Base-by-base conservation (phyloP, 306 rosid genomes). In the Astragalus membranaceus region DNA sequence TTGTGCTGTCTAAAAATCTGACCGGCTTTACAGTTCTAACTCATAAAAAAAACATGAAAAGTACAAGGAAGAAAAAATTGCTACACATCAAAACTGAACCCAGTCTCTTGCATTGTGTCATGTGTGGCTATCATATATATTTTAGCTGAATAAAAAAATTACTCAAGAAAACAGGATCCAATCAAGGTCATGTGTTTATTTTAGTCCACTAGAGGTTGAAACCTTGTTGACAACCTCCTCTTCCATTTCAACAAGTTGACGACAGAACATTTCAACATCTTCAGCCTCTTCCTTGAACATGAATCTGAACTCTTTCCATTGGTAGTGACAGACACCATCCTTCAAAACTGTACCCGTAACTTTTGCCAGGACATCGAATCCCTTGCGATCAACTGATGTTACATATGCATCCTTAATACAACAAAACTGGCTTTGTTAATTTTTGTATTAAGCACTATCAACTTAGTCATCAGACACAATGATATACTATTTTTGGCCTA, bases 181-280 rank as follows among this genome's bases (percentile, higher is more conserved):
- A 62, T 6, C 12, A 43, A 56, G 39, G 69, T 33, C 39, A 50
- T 49, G 26, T 44, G 48, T 58, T 64, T 33, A 81, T 50, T 74
- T 75, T 67, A 88, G 74, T 59, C 96, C 97, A 64, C 96, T 84
- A 46, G 82, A 88, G 78, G 76, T 75, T 4, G 96, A 84, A 58
- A 91, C 85, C 75, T 80, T 75, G 51, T 81, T 81, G 35, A 91
- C 49, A 41, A 88, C 87, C 68, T 94, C 91, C 77, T 83, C 87
- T 77, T 94, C 98, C 97, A 90, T 90, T 80, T 88, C 86, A 5
- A 87, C 89, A 15, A 94, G 82, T 74, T 88, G 88, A 65, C 74
- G 73, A 74, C 95, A 90, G 64, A 94, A 94, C 65, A 76, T 41
- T 83, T 83, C 96, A 1, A 84, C 64, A 47, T 87, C 84, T 0